Base-by-base conservation (phyloP, 805 yeast species). In the Lachancea sp. region DNA sequence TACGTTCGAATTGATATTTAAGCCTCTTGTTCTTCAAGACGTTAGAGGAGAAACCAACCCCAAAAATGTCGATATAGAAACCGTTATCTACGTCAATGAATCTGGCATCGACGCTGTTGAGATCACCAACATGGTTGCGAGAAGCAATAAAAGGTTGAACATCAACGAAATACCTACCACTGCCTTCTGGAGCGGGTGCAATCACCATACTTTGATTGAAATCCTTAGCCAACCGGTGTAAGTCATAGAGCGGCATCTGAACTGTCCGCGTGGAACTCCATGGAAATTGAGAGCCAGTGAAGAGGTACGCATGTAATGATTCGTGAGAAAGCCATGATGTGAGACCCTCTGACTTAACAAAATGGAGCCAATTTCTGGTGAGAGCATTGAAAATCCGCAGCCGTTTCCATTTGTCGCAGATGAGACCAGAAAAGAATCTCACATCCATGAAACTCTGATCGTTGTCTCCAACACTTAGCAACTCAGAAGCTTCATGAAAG, bases 261-360 rank as follows among this genome's bases (percentile, higher is more conserved):
- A 75, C 75, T 56, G 74, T 80, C 29, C 75, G 59, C 50, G 78
- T 83, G 33, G 66, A 64, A 55, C 78, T 84, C 80, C 81, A 78
- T 6, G 80, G 79, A 46, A 78, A 63, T 4, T 67, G 61, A 43
- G 74, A 55, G 1, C 80, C 82, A 52, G 74, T 76, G 70, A 76
- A 77, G 48, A 72, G 71, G 74, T 79, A 78, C 6, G 81, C 79
- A 20, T 79, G 65, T 43, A 79, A 61, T 8, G 82, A 64, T 2
- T 85, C 85, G 56, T 78, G 82, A 4, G 80, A 75, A 25, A 79
- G 66, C 83, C 84, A 80, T 0, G 81, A 70, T 8, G 63, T 52
- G 5, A 79, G 47, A 30, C 53, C 40, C 2, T 68, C 71, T 16
- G 68, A 61, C 13, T 62, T 52, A 22, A 76, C 58, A 51, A 77